phyloP scores from a whole-genome alignment of 768 basidiomycete genomes.

The Tylopilus subfusipes region DNA sequence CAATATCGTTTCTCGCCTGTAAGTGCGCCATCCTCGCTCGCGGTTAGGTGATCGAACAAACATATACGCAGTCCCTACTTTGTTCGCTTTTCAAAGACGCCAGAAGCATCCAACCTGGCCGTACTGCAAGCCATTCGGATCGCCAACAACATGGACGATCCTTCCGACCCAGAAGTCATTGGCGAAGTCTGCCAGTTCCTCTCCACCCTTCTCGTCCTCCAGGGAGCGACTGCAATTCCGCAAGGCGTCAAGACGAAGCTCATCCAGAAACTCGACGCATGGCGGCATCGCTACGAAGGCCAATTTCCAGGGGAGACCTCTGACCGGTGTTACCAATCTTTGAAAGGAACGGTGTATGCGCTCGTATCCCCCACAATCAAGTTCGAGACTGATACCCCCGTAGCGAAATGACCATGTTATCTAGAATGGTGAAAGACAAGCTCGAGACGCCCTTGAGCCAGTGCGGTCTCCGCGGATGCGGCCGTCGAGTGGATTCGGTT shows the following conservation, averaged over 20 bases:
- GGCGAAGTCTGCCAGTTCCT: conserved; percentile 40
- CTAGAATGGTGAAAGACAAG: conserved; percentile 26
- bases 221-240: conserved; percentile 33
- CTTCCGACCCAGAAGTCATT: conserved; percentile 20
- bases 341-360: conserved; percentile 32
- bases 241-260: conserved; percentile 32
- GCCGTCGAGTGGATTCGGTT: conserved; percentile 8
- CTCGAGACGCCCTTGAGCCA: conserved; percentile 30
- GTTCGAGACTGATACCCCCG: not conserved
- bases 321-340: conserved; percentile 34
- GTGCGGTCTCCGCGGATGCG: conserved; percentile 34
- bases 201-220: conserved; percentile 38
- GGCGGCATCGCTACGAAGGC: conserved; percentile 30
- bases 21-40: not conserved
- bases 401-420: conserved; percentile 31
- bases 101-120: conserved; percentile 32
- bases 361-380: not conserved
- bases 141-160: conserved; percentile 14
- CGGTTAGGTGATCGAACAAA: not conserved
- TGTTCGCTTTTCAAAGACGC: conserved; percentile 34
- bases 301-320: conserved; percentile 34
- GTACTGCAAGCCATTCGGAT: conserved; percentile 38
- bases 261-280: conserved; percentile 32
- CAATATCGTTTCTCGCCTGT: conserved; percentile 25
- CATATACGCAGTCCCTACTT: conserved; percentile 37